These are phyloP conservation scores for Daldinia vernicosa DNA, from an alignment of 495 filamentous ascomycete genomes.

Conservation along the genomic window DNA sequence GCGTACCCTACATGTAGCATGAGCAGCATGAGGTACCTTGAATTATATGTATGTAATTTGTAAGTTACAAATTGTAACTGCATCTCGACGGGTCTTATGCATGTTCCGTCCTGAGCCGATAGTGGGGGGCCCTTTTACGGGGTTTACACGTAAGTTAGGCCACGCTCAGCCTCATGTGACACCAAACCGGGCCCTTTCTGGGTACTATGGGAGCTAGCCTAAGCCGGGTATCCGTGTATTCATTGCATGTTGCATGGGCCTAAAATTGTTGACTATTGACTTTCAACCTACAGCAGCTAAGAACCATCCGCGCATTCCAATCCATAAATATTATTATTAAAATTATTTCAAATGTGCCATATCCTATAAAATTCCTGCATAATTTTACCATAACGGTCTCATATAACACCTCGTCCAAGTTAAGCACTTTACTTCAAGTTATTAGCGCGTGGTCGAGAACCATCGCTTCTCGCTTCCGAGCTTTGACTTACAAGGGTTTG, in stretches of 20 bases:
- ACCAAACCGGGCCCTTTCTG: background rate
- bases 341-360: conserved; percentile 1
- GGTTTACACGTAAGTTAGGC: conserved; percentile 10
- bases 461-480: background rate
- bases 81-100: background rate
- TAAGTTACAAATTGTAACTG: background rate
- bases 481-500: conserved; percentile 23
- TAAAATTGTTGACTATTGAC: conserved; percentile 34
- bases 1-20: background rate
- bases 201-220: conserved; percentile 4
- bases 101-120: conserved; percentile 4
- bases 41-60: background rate
- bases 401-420: background rate
- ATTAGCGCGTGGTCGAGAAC: conserved; percentile 6
- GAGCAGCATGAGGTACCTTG: background rate
- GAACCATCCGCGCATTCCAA: conserved; percentile 5
- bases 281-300: conserved; percentile 9
- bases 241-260: conserved; percentile 1
- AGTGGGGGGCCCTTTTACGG: conserved; percentile 7
- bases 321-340: background rate
- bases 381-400: background rate
- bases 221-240: conserved; percentile 15
- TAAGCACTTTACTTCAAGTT: conserved; percentile 6
- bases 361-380: background rate
- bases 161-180: conserved; percentile 29